Evolutionary conservation across 1,284 basidiomycete species (phyloP).

Genomic region (Sanghuangporus weigelae): DNA sequence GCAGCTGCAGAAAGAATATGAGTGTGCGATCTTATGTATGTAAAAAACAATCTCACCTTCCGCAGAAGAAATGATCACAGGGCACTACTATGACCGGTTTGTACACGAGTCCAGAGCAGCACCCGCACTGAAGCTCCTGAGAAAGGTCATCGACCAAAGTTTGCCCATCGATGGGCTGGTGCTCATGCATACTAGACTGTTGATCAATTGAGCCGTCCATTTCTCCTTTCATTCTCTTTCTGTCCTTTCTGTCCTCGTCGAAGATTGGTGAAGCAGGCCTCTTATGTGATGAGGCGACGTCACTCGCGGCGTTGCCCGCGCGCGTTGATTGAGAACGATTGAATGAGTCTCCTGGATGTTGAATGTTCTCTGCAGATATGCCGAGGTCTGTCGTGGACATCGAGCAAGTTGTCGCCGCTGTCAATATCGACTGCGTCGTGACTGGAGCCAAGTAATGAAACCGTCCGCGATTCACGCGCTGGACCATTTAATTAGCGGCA

Average conservation of each 20-base stretch:
- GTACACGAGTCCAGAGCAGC: conserved; percentile 73
- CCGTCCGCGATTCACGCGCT: background rate
- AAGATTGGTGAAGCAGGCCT: conserved; percentile 8
- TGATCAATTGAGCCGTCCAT: conserved; percentile 22
- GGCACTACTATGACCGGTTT: conserved; percentile 70
- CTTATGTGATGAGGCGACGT: conserved; percentile 7
- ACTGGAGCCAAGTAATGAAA: conserved; percentile 6
- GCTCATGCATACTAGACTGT: conserved; percentile 1
- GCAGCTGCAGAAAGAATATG: conserved; percentile 42
- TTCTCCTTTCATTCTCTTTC: conserved; percentile 58
- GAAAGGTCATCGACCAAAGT: conserved; percentile 55
- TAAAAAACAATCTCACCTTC: conserved; percentile 47
- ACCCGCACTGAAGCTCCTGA: conserved; percentile 76
- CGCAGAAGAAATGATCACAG: conserved; percentile 82
- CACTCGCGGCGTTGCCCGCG: background rate
- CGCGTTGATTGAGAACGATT: background rate
- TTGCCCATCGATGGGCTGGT: conserved; percentile 23
- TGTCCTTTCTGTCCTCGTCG: conserved; percentile 37
- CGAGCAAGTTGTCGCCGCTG: conserved; percentile 2
- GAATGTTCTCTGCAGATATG: background rate
- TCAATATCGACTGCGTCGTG: conserved; percentile 2
- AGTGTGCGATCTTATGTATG: conserved; percentile 5
- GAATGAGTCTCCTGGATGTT: background rate
- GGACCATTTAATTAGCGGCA: background rate
- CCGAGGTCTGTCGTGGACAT: background rate